Base-by-base conservation (phyloP, 2,329 filamentous ascomycete genomes). In the Lasiodiplodia theobromae region DNA sequence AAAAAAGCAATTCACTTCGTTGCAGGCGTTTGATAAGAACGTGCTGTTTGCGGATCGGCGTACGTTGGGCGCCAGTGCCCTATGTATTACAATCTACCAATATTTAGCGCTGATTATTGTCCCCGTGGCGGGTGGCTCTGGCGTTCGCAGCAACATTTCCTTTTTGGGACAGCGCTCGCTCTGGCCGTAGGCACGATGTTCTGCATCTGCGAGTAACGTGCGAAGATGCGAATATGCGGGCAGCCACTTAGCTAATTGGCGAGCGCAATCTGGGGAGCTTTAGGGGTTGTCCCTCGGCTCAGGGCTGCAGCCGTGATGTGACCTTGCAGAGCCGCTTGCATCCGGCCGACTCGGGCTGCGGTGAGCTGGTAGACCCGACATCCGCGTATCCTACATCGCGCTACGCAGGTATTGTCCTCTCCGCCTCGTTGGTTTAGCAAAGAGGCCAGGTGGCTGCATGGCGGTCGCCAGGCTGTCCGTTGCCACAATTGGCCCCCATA, bases 1-100 rank as follows among this genome's bases (percentile, higher is more conserved):
- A 64, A 64, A 64, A 64, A 64, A 52, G 51, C 60, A 38, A 64
- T 64, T 52, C 60, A 64, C 31, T 49, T 47, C 44, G 44, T 47
- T 47, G 44, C 44, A 47, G 44, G 60, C 25, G 60, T 49, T 51
- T 64, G 34, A 63, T 52, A 23, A 62, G 38, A 37, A 18, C 7
- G 11, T 52, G 60, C 47, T 47, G 57, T 34, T 64, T 52, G 47
- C 60, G 31, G 60, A 18, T 64, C 14, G 60, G 28, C 14, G 31
- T 12, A 34, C 11, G 31, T 52, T 38, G 60, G 44, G 31, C 25
- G 58, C 21, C 44, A n/a, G 60, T 38, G 60, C 60, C 60, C 60
- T 52, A 21, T 52, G 58, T 63, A 63, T 51, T 63, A 18, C 58
- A 51, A 63, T 63, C 40, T 49, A 44, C 58, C 40, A 63, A 34